phyloP scores from a whole-genome alignment of 148 eudicot genomes.

The Silene uniflora region DNA sequence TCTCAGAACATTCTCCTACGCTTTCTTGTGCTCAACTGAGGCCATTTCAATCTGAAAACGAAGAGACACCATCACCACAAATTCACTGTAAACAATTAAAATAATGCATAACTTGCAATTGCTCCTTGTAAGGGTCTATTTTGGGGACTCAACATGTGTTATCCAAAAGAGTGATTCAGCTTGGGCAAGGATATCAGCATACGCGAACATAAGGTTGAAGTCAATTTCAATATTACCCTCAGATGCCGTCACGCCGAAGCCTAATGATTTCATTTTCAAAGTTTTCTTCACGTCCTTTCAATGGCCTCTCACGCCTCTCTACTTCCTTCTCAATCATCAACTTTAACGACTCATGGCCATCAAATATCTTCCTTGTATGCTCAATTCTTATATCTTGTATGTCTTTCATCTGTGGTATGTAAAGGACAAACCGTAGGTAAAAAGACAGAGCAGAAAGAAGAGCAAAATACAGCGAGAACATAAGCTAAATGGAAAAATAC shows the following conservation, averaged over 20 bases:
- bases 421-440: constrained; percentile 1
- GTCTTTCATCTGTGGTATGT: constrained; percentile 37
- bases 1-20: constrained; percentile 57
- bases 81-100: not conserved
- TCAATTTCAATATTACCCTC: too few species aligned
- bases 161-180: too few species aligned
- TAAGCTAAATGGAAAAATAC: too few species aligned
- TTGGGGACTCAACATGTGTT: too few species aligned
- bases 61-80: not conserved
- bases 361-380: constrained; percentile 29
- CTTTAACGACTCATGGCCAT: constrained; percentile 45
- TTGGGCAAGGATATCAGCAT: too few species aligned
- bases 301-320: constrained; percentile 32
- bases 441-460: not conserved
- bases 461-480: too few species aligned
- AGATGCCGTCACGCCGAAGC: constrained; percentile 43
- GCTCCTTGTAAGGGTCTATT: too few species aligned
- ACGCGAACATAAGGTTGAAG: too few species aligned
- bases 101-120: too few species aligned
- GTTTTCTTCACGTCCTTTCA: constrained; percentile 40
- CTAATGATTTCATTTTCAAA: constrained; percentile 47
- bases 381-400: constrained; percentile 35
- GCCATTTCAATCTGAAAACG: constrained; percentile 66
- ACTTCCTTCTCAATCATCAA: constrained; percentile 35
- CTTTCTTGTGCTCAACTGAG: constrained; percentile 51